A percentile compares a stretch with the other conserved stretches of the same genome.
Conservation (phyloP, 2,329 filamentous ascomycete species). For the Hysterium pulicare region DNA sequence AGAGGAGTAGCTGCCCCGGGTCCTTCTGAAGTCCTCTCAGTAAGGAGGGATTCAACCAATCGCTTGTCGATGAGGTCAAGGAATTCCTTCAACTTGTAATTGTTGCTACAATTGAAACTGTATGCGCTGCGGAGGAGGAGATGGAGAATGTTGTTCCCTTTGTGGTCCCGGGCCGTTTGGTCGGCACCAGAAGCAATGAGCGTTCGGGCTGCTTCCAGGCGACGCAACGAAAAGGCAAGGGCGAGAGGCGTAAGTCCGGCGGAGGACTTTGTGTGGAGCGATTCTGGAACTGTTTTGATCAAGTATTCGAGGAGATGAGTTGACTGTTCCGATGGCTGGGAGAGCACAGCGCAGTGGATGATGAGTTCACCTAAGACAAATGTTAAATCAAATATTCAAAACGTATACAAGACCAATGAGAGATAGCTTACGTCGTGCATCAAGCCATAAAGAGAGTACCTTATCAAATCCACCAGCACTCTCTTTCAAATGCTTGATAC, state of each 20-base stretch:
- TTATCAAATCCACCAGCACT: constrained; percentile 61
- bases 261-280: constrained; percentile 58
- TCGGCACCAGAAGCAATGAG: constrained; percentile 69
- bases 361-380: constrained; percentile 53
- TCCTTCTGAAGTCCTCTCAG: constrained; percentile 52
- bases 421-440: constrained; percentile 52
- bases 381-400: constrained; percentile 14
- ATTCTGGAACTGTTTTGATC: constrained; percentile 57
- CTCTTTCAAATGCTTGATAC: constrained; percentile 60
- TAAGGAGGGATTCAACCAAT: constrained; percentile 56
- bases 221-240: constrained; percentile 59
- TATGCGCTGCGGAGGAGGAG: constrained; percentile 39
- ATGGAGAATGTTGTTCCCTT: constrained; percentile 68
- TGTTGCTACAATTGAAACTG: constrained; percentile 32
- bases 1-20: constrained; percentile 62
- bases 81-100: constrained; percentile 35
- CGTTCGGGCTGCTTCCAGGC: constrained; percentile 54
- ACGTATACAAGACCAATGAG: not conserved
- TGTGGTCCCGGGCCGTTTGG: constrained; percentile 59
- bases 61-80: constrained; percentile 57
- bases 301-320: constrained; percentile 63
- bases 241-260: constrained; percentile 65
- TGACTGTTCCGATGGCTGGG: constrained; percentile 37
- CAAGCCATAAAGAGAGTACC: constrained; percentile 61
- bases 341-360: constrained; percentile 58